Evolutionary conservation across 2,329 filamentous ascomycete species (phyloP), one percentile per base, ranked within the genome.

Genomic region (Aspergillus ustus): DNA sequence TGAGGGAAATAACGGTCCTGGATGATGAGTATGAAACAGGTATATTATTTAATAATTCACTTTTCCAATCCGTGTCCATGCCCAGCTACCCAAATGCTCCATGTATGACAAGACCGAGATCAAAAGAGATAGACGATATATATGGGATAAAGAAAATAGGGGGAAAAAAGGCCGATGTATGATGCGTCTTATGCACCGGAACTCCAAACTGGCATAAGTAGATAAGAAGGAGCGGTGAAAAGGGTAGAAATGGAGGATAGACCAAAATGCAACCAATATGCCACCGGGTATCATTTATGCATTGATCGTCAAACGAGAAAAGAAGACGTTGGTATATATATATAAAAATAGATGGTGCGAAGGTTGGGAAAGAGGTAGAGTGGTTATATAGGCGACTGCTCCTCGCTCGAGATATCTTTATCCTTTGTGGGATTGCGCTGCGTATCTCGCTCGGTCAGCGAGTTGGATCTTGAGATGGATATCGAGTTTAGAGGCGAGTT

Each of bases 281-380:
- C 51, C 51, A n/a, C 51, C 37, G 51, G 51, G 51, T 53, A 53
- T 53, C 51, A 52, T 45, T 53, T 25, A 55, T 55, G 52, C 52
- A 55, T 48, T 28, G 43, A 48, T 44, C 3, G 40, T 19, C 22
- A 44, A 46, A 54, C 5, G 29, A 54, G 4, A 45, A n/a, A 29
- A 17, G 31, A 19, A 45, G 13, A 11, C 19, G 28, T 25, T 8
- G 31, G 15, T 20, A 50, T 17, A 29, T 11, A 13, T 28, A 13
- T n/a, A 31, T 31, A 9, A 17, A 17, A 15, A 9, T 31, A 13
- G 3, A 7, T 7, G 11, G 17, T 46, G n/a, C 13, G n/a, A 3
- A n/a, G 6, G 34, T 7, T 44, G 20, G 3, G n/a, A 29, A 45
- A 7, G 25, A 25, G 25, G 25, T 25, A 25, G 25, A 25, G 25